phyloP scores from a whole-genome alignment of 768 basidiomycete genomes.

The Pisolithus tinctorius region DNA sequence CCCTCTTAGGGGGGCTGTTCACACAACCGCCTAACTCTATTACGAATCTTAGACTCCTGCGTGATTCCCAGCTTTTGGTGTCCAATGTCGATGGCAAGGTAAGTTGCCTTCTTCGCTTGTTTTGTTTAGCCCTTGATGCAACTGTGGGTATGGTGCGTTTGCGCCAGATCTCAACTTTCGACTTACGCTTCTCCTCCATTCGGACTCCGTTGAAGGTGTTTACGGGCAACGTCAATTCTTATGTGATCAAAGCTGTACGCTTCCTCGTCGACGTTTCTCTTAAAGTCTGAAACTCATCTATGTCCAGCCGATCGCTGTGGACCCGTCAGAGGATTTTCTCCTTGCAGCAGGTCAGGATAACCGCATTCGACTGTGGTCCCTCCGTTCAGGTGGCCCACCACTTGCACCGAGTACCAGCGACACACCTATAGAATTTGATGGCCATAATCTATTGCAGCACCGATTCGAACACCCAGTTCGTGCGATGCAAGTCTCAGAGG shows the following conservation, averaged over 20 bases:
- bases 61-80: constrained; percentile 47
- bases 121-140: not conserved
- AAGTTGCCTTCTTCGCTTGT: constrained; percentile 15
- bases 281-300: constrained; percentile 1
- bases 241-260: constrained; percentile 46
- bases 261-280: not conserved
- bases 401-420: constrained; percentile 11
- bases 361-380: constrained; percentile 62
- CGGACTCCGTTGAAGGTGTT: constrained; percentile 41
- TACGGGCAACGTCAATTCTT: constrained; percentile 52
- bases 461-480: constrained; percentile 33
- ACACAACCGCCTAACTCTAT: constrained; percentile 37
- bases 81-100: constrained; percentile 59
- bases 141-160: not conserved
- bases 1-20: constrained; percentile 36
- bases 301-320: constrained; percentile 53
- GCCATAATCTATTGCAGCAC: constrained; percentile 23
- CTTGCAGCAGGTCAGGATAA: constrained; percentile 67
- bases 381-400: constrained; percentile 41
- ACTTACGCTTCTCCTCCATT: constrained; percentile 49
- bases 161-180: constrained; percentile 50
- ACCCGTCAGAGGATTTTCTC: constrained; percentile 49
- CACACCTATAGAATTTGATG: constrained; percentile 8
- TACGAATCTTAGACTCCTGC: constrained; percentile 45
- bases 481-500: constrained; percentile 45